phyloP scores from a whole-genome alignment of 192 early-diverging fungal genomes.

The Neocallimastix lanati region DNA sequence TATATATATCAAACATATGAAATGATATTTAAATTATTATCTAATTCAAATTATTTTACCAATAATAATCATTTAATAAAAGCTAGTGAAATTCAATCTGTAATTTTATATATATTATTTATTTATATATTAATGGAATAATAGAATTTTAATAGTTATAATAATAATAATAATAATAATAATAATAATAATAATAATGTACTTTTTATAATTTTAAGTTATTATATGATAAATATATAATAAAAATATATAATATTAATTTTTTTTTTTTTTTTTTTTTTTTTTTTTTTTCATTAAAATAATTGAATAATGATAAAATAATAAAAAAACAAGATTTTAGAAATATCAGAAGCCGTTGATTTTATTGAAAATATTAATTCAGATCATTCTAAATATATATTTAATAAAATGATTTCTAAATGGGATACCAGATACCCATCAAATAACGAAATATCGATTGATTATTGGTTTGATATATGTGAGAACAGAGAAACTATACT shows the following conservation, averaged over 20 bases:
- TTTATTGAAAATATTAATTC: background rate
- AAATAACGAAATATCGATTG: background rate
- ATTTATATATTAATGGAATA: too few species aligned
- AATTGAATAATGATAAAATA: too few species aligned
- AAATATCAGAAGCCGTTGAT: background rate
- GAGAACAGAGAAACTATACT: background rate
- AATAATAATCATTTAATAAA: background rate
- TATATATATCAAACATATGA: background rate
- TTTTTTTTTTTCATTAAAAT: too few species aligned
- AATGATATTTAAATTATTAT: background rate
- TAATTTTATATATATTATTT: too few species aligned
- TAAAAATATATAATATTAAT: too few species aligned
- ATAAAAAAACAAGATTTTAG: background rate
- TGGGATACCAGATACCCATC: background rate
- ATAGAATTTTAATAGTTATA: too few species aligned
- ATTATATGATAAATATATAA: too few species aligned
- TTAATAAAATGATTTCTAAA: background rate
- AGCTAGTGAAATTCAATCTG: background rate
- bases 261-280: too few species aligned
- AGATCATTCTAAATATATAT: background rate
- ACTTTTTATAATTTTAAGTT: too few species aligned
- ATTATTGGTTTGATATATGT: background rate
- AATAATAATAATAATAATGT: too few species aligned
- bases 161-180: too few species aligned
- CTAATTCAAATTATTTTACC: background rate